Evolutionary conservation across 2,329 filamentous ascomycete genomes (phyloP).

Genomic region (Massarina eburnea): DNA sequence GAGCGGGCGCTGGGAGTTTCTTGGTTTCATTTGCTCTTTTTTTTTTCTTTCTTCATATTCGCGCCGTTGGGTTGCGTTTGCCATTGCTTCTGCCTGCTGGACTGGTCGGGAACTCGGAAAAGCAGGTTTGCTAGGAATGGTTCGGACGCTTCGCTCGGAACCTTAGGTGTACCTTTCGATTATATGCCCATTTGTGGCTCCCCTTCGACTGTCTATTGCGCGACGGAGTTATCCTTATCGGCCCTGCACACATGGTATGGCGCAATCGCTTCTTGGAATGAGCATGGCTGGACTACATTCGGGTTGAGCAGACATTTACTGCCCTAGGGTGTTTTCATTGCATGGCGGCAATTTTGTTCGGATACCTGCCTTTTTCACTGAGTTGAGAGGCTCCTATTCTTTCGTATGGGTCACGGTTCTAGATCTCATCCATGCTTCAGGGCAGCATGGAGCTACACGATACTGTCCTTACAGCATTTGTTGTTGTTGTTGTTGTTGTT

Average conservation of each 20-base stretch:
- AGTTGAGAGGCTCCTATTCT: constrained; percentile 10
- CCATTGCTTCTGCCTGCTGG: constrained; percentile 17
- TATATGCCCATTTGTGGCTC: constrained; percentile 13
- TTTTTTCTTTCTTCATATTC: constrained; percentile 8
- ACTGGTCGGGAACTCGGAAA: constrained; percentile 20
- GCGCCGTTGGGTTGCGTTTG: constrained; percentile 6
- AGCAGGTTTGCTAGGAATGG: constrained; percentile 15
- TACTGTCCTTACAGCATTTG: constrained; percentile 35
- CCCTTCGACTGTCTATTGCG: constrained; percentile 20
- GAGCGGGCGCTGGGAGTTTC: constrained; percentile 29
- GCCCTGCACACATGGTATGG: constrained; percentile 32
- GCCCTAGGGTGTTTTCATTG: constrained; percentile 17
- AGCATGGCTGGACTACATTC: constrained; percentile 28
- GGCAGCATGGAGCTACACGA: constrained; percentile 25
- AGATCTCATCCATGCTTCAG: constrained; percentile 27
- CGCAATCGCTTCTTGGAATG: constrained; percentile 26
- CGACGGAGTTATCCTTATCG: constrained; percentile 24
- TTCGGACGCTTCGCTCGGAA: constrained; percentile 14
- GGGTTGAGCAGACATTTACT: constrained; percentile 21
- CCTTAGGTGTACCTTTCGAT: constrained; percentile 7
- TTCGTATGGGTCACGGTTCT: constrained; percentile 15
- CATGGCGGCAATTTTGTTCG: constrained; percentile 26
- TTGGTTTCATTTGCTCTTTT: constrained; percentile 10
- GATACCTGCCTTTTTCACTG: constrained; percentile 16
- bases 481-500: too few species aligned